Base-by-base conservation (phyloP, 1,284 basidiomycete species). In the Polyporus tsugae region DNA sequence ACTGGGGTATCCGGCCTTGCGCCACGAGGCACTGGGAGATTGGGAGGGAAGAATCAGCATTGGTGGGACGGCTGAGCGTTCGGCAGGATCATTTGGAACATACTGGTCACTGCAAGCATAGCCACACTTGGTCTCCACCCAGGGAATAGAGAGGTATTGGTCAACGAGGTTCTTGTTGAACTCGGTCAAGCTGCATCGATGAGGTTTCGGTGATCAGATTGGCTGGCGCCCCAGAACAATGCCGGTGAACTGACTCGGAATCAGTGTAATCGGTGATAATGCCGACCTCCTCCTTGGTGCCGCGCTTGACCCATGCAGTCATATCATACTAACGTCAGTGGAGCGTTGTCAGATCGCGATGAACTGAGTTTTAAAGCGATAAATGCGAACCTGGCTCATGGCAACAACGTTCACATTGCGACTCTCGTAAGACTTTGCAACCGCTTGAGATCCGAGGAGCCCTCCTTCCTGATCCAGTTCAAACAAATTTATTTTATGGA, bases 91-190 rank as follows among this genome's bases (percentile, higher is more conserved):
- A 66, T 65, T 36, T 62, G 29, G 66, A 65, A 59, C 85, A 74
- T 80, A 94, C 92, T 95, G 93, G 79, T 99, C 97, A 71, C 93
- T 95, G 83, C 96, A 98, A 22, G 95, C 96, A 78, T 99, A 99
- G 39, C 96, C 95, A 80, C 96, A 97, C 84, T 93, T 84, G 62
- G 93, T 95, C 82, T 91, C 87, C 29, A 87, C 91, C 74, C 86
- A 94, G 39, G 93, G 93, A 73, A 95, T 93, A 75, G 87, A 84
- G 62, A 94, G 87, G 79, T 99, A 99, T 66, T 85, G 79, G 36
- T 93, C 87, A 5, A 97, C 89, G 36, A 95, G 83, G 68, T 86
- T 80, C 81, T 89, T 92, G 80, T 98, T 91, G 81, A 94, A 94
- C 53, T 87, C 81, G 6, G 96, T 97, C 72, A 95, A 81, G 69